Percentiles rank a stretch among this genome's conserved stretches.
Evolutionary conservation across 495 filamentous ascomycete genomes (phyloP).

Genomic region (Daldinia decipiens): DNA sequence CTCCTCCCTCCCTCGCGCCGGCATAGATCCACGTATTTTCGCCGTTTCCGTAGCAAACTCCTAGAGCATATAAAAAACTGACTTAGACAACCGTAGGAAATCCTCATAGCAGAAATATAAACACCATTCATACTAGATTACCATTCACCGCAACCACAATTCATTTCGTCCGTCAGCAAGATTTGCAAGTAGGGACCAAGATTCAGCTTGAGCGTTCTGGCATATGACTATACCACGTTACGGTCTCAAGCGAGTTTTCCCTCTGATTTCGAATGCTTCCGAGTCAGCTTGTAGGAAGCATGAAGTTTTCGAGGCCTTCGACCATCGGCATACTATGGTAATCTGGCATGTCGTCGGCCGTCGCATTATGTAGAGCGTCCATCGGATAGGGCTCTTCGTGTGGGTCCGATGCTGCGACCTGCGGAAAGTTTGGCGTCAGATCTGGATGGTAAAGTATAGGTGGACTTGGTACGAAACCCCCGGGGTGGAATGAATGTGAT

Average conservation of each 20-base stretch:
- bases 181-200: neutral
- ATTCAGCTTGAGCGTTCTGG: neutral
- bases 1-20: neutral
- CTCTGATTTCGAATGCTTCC: neutral
- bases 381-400: constrained; percentile 22
- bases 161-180: neutral
- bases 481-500: constrained; percentile 27
- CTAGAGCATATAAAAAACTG: neutral
- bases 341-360: neutral
- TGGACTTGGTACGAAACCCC: constrained; percentile 16
- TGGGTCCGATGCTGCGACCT: neutral
- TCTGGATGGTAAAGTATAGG: constrained; percentile 24
- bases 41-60: neutral
- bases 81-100: neutral
- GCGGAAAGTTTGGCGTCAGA: constrained; percentile 21
- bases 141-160: neutral
- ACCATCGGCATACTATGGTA: constrained; percentile 24
- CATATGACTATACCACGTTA: neutral
- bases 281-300: constrained; percentile 10
- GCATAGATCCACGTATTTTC: neutral
- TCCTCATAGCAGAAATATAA: neutral
- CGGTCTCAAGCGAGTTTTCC: neutral
- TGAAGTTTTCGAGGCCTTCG: constrained; percentile 5
- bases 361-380: constrained; percentile 1
- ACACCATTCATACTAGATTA: neutral